Percentiles rank a stretch among this genome's conserved stretches.
phyloP scores from a whole-genome alignment of 2,329 filamentous ascomycete genomes.

The Aspergillus cejpii region DNA sequence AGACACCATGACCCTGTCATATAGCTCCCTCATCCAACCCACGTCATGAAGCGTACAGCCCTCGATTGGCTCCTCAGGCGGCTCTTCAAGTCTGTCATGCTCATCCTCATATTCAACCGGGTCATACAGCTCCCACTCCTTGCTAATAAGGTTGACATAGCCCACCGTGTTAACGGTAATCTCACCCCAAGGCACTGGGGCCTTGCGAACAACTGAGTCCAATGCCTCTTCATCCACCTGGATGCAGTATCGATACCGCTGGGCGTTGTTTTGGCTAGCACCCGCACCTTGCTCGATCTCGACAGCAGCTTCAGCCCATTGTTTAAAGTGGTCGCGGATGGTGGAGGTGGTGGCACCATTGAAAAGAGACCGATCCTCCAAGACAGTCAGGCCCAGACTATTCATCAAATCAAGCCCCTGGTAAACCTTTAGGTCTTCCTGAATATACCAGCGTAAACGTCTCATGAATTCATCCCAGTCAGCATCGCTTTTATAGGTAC shows the following conservation, averaged over 20 bases:
- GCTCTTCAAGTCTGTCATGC: neutral
- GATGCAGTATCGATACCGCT: conserved; percentile 3
- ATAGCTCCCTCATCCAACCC: conserved; percentile 16
- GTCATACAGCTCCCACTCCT: neutral
- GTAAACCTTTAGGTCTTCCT: neutral
- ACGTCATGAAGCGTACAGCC: conserved; percentile 11
- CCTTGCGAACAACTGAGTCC: neutral
- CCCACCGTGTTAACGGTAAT: neutral
- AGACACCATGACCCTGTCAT: conserved; percentile 1
- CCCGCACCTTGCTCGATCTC: conserved; percentile 4
- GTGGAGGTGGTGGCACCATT: neutral
- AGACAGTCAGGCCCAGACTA: neutral
- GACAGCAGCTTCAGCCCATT: conserved; percentile 1
- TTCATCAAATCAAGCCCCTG: conserved; percentile 1
- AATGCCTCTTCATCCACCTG: conserved; percentile 7
- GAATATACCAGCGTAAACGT: neutral
- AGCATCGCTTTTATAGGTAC: conserved; percentile 4
- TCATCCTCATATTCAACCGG: neutral
- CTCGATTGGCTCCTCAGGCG: conserved; percentile 8
- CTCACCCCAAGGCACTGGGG: neutral
- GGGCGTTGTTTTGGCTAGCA: neutral
- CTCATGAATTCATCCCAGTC: conserved; percentile 7
- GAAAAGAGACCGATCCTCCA: conserved; percentile 2
- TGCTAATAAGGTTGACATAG: neutral
- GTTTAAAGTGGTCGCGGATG: conserved; percentile 2